phyloP scores from a whole-genome alignment of 2,329 filamentous ascomycete genomes.

The Huntiella decipiens region DNA sequence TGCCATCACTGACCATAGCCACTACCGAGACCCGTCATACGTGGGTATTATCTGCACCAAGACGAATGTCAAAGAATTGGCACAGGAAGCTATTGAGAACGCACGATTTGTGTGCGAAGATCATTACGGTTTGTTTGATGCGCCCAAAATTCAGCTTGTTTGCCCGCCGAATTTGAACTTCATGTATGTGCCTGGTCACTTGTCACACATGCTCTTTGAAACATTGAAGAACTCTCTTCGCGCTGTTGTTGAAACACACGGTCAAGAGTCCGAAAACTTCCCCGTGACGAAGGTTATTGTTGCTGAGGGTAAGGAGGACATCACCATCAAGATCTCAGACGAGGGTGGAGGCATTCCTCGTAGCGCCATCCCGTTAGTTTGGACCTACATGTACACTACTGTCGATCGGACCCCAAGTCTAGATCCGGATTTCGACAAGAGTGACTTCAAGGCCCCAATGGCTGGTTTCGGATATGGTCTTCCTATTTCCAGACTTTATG shows the following conservation, averaged over 20 bases:
- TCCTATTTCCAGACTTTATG: slow-evolving; percentile 85
- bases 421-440: slow-evolving; percentile 96
- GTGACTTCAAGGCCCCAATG: slow-evolving; percentile 98
- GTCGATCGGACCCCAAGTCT: slow-evolving; percentile 88
- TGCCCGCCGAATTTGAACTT: slow-evolving; percentile 90
- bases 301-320: slow-evolving; percentile 93
- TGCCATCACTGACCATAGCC: slow-evolving; percentile 80
- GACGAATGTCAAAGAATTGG: slow-evolving; percentile 87
- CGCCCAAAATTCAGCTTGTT: slow-evolving; percentile 88
- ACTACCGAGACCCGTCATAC: slow-evolving; percentile 77
- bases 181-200: slow-evolving; percentile 98
- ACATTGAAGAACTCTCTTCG: slow-evolving; percentile 96
- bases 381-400: slow-evolving; percentile 99
- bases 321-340: slow-evolving; percentile 95
- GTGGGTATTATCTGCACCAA: slow-evolving; percentile 98
- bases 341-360: slow-evolving; percentile 91
- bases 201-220: slow-evolving; percentile 99
- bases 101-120: slow-evolving; percentile 98
- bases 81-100: slow-evolving; percentile 94
- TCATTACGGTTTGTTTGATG: slow-evolving; percentile 92
- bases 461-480: slow-evolving; percentile 96
- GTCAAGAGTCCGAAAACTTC: slow-evolving; percentile 87
- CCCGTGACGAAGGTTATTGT: slow-evolving; percentile 95
- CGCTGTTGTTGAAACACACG: slow-evolving; percentile 88
- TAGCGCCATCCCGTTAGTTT: slow-evolving; percentile 88